A percentile compares a stretch with the other conserved stretches of the same genome.
Conservation (phyloP, 108 stramenopile species). For the Nannochloropsis gaditana region DNA sequence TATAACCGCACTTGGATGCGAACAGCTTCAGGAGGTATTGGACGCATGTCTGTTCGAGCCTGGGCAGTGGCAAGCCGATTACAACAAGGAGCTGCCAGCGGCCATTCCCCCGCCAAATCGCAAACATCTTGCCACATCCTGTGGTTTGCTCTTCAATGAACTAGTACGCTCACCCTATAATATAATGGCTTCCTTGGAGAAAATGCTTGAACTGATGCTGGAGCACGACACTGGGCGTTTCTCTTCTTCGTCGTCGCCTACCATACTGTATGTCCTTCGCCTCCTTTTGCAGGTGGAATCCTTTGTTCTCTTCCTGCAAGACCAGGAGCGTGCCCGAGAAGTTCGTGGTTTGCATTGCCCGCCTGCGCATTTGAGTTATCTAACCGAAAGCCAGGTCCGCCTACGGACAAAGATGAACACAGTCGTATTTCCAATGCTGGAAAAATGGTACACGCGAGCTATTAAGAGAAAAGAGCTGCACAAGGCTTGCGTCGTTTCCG, state of each 20-base stretch:
- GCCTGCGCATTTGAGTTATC: conserved; percentile 29
- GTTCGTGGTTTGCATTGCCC: conserved; percentile 45
- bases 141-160: conserved; percentile 62
- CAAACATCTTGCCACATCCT: conserved; percentile 55
- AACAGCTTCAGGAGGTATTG: conserved; percentile 57
- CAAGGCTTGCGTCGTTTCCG: conserved; percentile 77
- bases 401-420: background rate
- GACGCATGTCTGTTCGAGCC: conserved; percentile 60
- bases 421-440: conserved; percentile 76
- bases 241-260: conserved; percentile 53
- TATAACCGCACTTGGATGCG: conserved; percentile 44
- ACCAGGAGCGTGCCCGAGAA: conserved; percentile 34
- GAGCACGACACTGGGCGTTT: conserved; percentile 61
- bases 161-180: conserved; percentile 51
- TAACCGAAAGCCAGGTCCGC: conserved; percentile 4
- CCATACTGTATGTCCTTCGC: conserved; percentile 88
- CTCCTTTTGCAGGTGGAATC: conserved; percentile 76
- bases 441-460: conserved; percentile 82
- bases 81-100: conserved; percentile 42
- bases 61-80: conserved; percentile 52
- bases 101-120: conserved; percentile 41
- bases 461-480: conserved; percentile 67
- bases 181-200: conserved; percentile 24
- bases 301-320: conserved; percentile 51
- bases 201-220: conserved; percentile 53